A percentile compares a stretch with the other conserved stretches of the same genome.
Evolutionary conservation across 2,329 filamentous ascomycete genomes (phyloP).

Genomic region (Fonsecaea monophora): DNA sequence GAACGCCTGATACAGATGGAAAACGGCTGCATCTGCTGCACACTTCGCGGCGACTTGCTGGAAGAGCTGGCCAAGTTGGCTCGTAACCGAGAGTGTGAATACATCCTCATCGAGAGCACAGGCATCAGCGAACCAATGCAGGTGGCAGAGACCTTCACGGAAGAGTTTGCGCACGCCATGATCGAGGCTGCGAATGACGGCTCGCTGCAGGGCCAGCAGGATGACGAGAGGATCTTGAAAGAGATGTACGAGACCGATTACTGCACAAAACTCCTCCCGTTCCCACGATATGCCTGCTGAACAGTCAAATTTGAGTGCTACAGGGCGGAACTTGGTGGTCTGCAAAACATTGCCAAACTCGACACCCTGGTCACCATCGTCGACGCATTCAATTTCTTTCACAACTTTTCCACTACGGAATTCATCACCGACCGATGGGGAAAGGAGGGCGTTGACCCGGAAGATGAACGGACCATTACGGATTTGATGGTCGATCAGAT

Average conservation of each 20-base stretch:
- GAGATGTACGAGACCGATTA: constrained; percentile 52
- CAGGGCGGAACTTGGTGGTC: constrained; percentile 64
- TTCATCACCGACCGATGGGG: constrained; percentile 68
- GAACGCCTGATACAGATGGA: constrained; percentile 72
- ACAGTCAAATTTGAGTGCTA: constrained; percentile 2
- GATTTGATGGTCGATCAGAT: constrained; percentile 80
- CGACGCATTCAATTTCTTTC: constrained; percentile 74
- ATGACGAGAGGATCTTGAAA: constrained; percentile 53
- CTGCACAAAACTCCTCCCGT: background rate
- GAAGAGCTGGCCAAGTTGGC: constrained; percentile 72
- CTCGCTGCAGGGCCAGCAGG: constrained; percentile 52
- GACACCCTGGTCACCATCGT: constrained; percentile 77
- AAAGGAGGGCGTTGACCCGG: constrained; percentile 64
- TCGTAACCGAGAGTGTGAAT: constrained; percentile 69
- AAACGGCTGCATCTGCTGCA: constrained; percentile 80
- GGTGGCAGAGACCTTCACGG: constrained; percentile 75
- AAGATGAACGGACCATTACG: constrained; percentile 76
- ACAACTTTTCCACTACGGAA: constrained; percentile 74
- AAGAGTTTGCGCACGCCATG: constrained; percentile 59
- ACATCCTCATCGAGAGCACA: constrained; percentile 74
- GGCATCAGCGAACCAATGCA: constrained; percentile 77
- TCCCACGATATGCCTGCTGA: constrained; percentile 23
- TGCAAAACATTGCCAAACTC: constrained; percentile 69
- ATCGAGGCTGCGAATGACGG: constrained; percentile 55
- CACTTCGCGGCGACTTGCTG: constrained; percentile 72